Base-by-base conservation (phyloP, 140 eudicot species). In the Erigeron philadelphicus region DNA sequence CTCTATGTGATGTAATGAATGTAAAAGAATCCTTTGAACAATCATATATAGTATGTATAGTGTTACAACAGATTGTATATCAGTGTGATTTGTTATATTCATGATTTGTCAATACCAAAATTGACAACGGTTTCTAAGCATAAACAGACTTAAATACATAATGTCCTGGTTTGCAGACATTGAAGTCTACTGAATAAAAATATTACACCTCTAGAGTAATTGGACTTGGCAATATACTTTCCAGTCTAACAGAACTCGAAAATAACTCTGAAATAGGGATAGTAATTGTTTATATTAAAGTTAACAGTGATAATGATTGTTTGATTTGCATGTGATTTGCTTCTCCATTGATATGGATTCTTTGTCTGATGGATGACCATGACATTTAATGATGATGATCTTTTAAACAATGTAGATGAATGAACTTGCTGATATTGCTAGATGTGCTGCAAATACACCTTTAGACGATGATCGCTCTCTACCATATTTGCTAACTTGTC, bases 391-490 rank as follows among this genome's bases (percentile, higher is more conserved):
- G 62, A 21, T 60, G 52, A 47, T 15, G 79, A 40, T 67, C 17
- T 31, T 43, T 77, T 35, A 15, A 64, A 71, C 47, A 53, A 68
- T 82, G 87, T 81, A 93, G 97, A 93, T 93, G 86, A 85, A 70
- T 72, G 99, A 93, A 73, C 95, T 93, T 61, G 94, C 99, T 31
- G 99, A 93, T 71, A 93, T 93, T 70, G 95, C 99, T 75, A 81
- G 89, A 78, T 89, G 95, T 80, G 93, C 85, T 57, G 92, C 87
- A 58, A 93, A 83, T 72, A 82, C 95, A 17, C 94, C 95, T 16
- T 69, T 84, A 66, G 95, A 93, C 48, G 94, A 93, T 80, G 96
- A 87, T 49, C 87, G 90, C 3, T 82, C 97, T 70, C 64, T 82
- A 75, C 76, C 81, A 4, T 87, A 93, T 79, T 78, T 93, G 81